Evolutionary conservation across 495 filamentous ascomycete species (phyloP), one percentile per base, ranked within the genome.

Genomic region (Penicillium pulvis): DNA sequence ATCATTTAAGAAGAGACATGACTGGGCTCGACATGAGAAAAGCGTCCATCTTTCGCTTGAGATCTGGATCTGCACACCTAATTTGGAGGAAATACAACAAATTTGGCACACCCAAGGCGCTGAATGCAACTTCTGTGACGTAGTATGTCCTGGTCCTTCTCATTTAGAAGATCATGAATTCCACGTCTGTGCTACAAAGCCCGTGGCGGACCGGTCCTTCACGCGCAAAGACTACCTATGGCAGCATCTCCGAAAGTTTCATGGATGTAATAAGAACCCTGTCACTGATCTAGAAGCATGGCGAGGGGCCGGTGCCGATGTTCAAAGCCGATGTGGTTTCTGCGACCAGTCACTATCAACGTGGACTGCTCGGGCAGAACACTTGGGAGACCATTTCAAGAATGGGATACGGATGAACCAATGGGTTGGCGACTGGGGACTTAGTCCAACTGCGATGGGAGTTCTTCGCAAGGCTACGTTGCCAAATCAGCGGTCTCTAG

Each of bases 1-100:
- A 55, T 88, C 85, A 0, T 93, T 93, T 74, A 85, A 86, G 57
- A 91, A 87, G 52, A 91, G 92, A 70, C 88, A 91, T 70, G 90
- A 94, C 70, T 94, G 90, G 90, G 81, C 87, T 52, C 80, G 90
- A 36, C 90, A 94, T 69, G 90, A 94, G 68, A 92, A 90, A 61
- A 90, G 87, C 19, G 75, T 92, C 19, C 90, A 94, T 67, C 65
- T 94, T 30, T 85, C 83, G 14, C 80, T 93, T 0, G 90, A 92
- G 61, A 85, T 85, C 24, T 94, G 90, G 90, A 79, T 90, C 23
- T 94, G 90, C 66, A 82, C 83, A 0, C 62, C 62, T 1, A 57
- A 58, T 19, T 46, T 59, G 10, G 39, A 42, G 5, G 33, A 61
- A 5, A 28, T 65, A 1, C 44, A 67, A 47, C 53, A 58, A 62